Percentiles rank a stretch among this genome's conserved stretches.
These are phyloP conservation scores for Xylaria venustula DNA, from an alignment of 495 filamentous ascomycete genomes.

Conservation along the genomic window DNA sequence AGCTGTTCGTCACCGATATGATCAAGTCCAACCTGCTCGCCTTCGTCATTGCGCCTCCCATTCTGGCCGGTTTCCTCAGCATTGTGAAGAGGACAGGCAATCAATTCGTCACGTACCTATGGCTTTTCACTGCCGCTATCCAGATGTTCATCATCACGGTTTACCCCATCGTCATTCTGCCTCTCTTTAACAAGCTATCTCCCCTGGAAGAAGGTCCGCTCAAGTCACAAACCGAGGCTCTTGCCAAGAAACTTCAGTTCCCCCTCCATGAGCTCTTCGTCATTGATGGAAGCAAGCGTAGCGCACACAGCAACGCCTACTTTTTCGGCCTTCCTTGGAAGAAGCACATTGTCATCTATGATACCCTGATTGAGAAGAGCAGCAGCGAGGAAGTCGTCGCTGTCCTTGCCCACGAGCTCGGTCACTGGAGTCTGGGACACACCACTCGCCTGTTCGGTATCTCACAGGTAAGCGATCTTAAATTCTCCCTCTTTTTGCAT, in stretches of 20 bases:
- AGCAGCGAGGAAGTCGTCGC: slow-evolving; percentile 89
- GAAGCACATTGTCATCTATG: slow-evolving; percentile 99
- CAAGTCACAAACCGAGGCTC: slow-evolving; percentile 81
- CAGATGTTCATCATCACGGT: slow-evolving; percentile 93
- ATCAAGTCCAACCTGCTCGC: slow-evolving; percentile 85
- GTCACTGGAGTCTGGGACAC: slow-evolving; percentile 94
- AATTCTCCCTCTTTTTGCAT: not conserved
- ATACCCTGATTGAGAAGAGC: slow-evolving; percentile 94
- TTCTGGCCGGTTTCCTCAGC: slow-evolving; percentile 83
- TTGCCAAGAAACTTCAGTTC: slow-evolving; percentile 84
- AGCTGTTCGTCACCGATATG: slow-evolving; percentile 86
- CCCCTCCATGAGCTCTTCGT: slow-evolving; percentile 87
- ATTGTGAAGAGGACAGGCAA: slow-evolving; percentile 90
- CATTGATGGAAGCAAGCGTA: slow-evolving; percentile 96
- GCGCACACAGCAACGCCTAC: slow-evolving; percentile 96
- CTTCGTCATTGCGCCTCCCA: slow-evolving; percentile 74
- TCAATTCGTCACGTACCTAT: slow-evolving; percentile 96
- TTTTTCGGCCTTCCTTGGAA: slow-evolving; percentile 99
- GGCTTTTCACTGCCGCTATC: slow-evolving; percentile 83
- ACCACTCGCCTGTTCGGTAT: slow-evolving; percentile 90
- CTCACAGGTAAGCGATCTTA: slow-evolving; percentile 73
- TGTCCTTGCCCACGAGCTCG: slow-evolving; percentile 91
- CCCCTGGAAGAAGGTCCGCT: slow-evolving; percentile 82
- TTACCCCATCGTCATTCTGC: slow-evolving; percentile 91
- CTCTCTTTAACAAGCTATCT: slow-evolving; percentile 97